Evolutionary conservation across 371 early-diverging fungal species (phyloP).

Genomic region (Smittium culicis): DNA sequence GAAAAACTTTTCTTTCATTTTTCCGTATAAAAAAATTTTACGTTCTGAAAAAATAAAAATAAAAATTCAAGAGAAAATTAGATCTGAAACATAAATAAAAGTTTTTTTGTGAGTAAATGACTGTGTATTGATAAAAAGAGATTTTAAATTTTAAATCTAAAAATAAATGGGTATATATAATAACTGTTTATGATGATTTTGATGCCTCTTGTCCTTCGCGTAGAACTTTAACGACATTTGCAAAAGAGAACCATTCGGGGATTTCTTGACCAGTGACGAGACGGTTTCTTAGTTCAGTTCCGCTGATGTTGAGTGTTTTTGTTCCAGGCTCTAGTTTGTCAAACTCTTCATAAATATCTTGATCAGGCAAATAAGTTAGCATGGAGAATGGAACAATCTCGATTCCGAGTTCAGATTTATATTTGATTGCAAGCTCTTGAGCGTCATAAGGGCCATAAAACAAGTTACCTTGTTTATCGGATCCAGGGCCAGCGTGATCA

Average conservation of each 20-base stretch:
- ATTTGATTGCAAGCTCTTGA: conserved; percentile 69
- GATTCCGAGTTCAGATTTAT: conserved; percentile 74
- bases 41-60: too few species aligned
- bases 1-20: too few species aligned
- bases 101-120: too few species aligned
- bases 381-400: conserved; percentile 93
- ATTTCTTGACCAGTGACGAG: conserved; percentile 72
- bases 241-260: conserved; percentile 95
- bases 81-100: too few species aligned
- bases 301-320: conserved; percentile 62
- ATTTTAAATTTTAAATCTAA: too few species aligned
- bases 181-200: too few species aligned
- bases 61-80: too few species aligned
- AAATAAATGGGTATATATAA: too few species aligned
- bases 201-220: too few species aligned
- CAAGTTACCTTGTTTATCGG: conserved; percentile 73
- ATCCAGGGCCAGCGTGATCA: conserved; percentile 92
- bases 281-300: conserved; percentile 63
- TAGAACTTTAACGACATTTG: conserved; percentile 78
- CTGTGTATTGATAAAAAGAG: too few species aligned
- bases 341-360: conserved; percentile 80
- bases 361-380: conserved; percentile 84
- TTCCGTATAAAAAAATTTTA: too few species aligned
- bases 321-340: conserved; percentile 71
- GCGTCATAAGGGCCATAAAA: conserved; percentile 95